These are phyloP conservation scores for Prunus mira DNA, from an alignment of 306 rosid species.

Conservation along the genomic window DNA sequence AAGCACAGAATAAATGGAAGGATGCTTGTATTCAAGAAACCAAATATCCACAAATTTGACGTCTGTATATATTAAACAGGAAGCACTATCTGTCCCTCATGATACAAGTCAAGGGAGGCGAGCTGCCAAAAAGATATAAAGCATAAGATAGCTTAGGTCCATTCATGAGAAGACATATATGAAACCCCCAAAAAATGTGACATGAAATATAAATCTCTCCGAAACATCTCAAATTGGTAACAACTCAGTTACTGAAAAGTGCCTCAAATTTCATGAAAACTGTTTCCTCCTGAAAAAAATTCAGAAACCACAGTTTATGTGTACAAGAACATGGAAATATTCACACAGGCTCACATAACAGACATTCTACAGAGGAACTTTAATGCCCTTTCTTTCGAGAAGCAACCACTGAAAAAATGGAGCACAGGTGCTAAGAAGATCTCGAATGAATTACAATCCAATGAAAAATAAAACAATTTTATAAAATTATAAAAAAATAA, in stretches of 20 bases:
- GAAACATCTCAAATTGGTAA: not conserved
- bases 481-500: no score
- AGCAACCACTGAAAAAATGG: not conserved
- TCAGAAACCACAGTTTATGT: not conserved
- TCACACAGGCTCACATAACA: not conserved
- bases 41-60: not conserved
- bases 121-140: not conserved
- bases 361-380: not conserved
- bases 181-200: not conserved
- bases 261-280: not conserved
- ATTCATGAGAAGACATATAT: not conserved
- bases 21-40: not conserved
- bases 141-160: not conserved
- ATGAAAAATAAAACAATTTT: conserved; percentile 4
- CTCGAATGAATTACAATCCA: not conserved
- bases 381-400: not conserved
- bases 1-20: conserved; percentile 1
- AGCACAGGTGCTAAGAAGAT: not conserved
- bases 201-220: not conserved
- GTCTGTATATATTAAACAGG: not conserved
- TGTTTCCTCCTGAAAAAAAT: not conserved
- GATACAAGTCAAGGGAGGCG: not conserved
- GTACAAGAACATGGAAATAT: not conserved
- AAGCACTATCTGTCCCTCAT: not conserved
- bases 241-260: not conserved